Conservation (phyloP, 768 basidiomycete genomes). For the Amanita muscaria region DNA sequence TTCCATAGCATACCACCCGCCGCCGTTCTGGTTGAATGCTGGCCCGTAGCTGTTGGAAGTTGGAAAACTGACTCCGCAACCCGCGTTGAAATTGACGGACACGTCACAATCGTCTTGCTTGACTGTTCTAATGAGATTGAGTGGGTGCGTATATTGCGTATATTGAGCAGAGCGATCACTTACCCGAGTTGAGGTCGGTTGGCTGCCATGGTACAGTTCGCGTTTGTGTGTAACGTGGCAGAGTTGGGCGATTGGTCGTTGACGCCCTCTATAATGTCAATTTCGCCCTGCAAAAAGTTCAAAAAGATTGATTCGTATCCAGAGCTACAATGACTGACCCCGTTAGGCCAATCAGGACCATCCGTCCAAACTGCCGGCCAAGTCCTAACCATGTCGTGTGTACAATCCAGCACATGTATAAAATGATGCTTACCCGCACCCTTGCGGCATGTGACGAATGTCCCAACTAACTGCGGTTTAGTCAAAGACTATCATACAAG, state of each 20-base stretch:
- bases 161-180: too few species aligned
- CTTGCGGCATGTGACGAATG: slow-evolving; percentile 52
- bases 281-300: slow-evolving; percentile 21
- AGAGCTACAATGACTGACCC: neutral
- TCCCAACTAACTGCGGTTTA: slow-evolving; percentile 22
- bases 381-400: too few species aligned
- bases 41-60: slow-evolving; percentile 39
- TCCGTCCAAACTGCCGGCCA: slow-evolving; percentile 40
- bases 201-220: slow-evolving; percentile 40
- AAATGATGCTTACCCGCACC: slow-evolving; percentile 17
- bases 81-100: slow-evolving; percentile 34
- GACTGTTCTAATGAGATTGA: slow-evolving; percentile 14
- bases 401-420: too few species aligned
- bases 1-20: slow-evolving; percentile 53
- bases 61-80: slow-evolving; percentile 38
- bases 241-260: slow-evolving; percentile 46
- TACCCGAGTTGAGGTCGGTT: slow-evolving; percentile 14
- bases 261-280: slow-evolving; percentile 49
- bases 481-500: too few species aligned
- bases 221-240: slow-evolving; percentile 47
- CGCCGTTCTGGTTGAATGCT: slow-evolving; percentile 45
- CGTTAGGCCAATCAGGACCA: slow-evolving; percentile 28
- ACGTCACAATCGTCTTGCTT: slow-evolving; percentile 36
- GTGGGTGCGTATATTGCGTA: too few species aligned
- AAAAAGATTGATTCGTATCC: too few species aligned